Conservation (phyloP, 352 stramenopile species). For the Phytopythium delawarense region DNA sequence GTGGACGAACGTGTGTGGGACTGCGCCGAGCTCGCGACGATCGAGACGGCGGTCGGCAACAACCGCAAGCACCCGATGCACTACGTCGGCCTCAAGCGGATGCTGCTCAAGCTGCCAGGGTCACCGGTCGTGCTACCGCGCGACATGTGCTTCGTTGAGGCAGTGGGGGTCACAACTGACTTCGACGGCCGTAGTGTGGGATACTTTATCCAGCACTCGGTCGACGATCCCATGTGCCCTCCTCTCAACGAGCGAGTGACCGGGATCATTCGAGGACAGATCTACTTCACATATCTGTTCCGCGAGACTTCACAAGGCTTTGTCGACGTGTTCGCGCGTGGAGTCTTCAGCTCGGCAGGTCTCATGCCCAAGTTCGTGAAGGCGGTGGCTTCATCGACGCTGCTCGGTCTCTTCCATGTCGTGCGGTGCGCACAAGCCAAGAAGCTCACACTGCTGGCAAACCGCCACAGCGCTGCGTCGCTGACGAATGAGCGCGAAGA, state of each 20-base stretch:
- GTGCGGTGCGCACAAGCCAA: conserved; percentile 48
- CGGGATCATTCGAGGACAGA: conserved; percentile 26
- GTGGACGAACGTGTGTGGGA: conserved; percentile 30
- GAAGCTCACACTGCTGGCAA: conserved; percentile 44
- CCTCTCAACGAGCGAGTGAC: conserved; percentile 23
- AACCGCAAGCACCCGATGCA: conserved; percentile 25
- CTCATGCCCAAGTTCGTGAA: conserved; percentile 24
- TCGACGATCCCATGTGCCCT: conserved; percentile 37
- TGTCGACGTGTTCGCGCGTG: conserved; percentile 41
- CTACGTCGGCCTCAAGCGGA: conserved; percentile 51
- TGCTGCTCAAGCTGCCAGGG: conserved; percentile 30
- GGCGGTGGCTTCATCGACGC: conserved; percentile 29
- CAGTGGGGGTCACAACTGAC: conserved; percentile 41
- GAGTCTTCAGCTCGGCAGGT: conserved; percentile 34
- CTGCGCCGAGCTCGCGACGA: conserved; percentile 30
- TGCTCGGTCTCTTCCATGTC: conserved; percentile 26
- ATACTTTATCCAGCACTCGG: conserved; percentile 43
- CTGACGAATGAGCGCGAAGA: background rate
- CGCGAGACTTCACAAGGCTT: conserved; percentile 31
- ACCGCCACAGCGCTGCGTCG: conserved; percentile 9
- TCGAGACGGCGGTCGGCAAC: conserved; percentile 28
- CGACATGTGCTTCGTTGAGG: conserved; percentile 31
- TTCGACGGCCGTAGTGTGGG: conserved; percentile 23
- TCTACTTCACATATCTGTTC: conserved; percentile 32
- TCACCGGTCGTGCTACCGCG: conserved; percentile 14